These are phyloP conservation scores for Heliamphora pulchella DNA, from an alignment of 179 eudicot species.

Conservation along the genomic window DNA sequence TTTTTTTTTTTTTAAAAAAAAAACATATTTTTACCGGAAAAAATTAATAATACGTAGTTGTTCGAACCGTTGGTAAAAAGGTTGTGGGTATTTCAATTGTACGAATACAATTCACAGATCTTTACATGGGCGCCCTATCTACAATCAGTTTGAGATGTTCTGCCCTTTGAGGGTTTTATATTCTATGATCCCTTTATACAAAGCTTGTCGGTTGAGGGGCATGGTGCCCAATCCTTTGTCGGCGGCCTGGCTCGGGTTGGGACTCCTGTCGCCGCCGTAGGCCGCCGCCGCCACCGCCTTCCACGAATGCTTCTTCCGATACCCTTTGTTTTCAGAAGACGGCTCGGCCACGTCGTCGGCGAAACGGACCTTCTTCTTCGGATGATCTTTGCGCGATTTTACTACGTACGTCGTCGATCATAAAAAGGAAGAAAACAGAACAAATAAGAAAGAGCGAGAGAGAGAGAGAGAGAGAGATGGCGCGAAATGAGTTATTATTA, in stretches of 20 bases:
- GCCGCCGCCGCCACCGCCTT: conserved; percentile 6
- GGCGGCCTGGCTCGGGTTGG: background rate
- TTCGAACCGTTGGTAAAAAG: no score
- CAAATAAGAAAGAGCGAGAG: no score
- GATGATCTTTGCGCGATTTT: conserved; percentile 22
- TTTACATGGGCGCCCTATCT: no score
- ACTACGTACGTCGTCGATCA: background rate
- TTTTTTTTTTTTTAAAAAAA: no score
- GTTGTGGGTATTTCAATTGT: no score
- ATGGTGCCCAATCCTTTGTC: conserved; percentile 26
- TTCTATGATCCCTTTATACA: conserved; percentile 48
- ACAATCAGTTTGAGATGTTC: background rate
- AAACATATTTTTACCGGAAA: no score
- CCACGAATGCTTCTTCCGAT: background rate
- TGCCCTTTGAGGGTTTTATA: conserved; percentile 11
- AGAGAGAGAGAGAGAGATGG: background rate
- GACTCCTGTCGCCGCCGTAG: background rate
- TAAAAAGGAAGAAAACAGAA: background rate
- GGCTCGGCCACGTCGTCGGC: conserved; percentile 17
- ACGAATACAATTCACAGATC: no score
- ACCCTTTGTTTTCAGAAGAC: conserved; percentile 9
- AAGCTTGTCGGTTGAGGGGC: conserved; percentile 53
- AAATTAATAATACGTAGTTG: no score
- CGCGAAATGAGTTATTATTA: background rate
- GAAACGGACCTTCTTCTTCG: conserved; percentile 42